Evolutionary conservation across 495 filamentous ascomycete species (phyloP), one percentile per base, ranked within the genome.

Genomic region (Penicillium cosmopolitanum): DNA sequence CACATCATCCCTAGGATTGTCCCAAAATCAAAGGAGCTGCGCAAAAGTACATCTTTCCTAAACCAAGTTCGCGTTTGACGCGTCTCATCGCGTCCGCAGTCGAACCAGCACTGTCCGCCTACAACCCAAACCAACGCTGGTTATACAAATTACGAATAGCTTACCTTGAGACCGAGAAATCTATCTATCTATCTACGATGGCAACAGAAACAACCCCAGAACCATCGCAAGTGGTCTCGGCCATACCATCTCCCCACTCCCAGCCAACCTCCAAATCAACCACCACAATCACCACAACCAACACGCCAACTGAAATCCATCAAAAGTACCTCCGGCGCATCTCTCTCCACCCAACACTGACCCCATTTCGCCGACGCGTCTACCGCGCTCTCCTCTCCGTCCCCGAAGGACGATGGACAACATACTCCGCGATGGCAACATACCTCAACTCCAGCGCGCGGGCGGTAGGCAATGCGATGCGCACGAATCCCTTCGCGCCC

Each of bases 391-490:
- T 93, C 7, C 82, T 83, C 57, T 85, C 89, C 64, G 87, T 94
- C 52, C 90, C 91, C 0, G 67, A 72, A 5, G 91, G 91, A 13
- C 77, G 76, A 53, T 86, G 91, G 68, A 87, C 86, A 11, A 89
- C 89, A 3, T 94, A 96, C 78, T 85, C 83, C 16, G 81, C 87
- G 2, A 73, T 96, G 33, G 83, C 91, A 1, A 76, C 80, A 23
- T 80, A 87, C 21, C 80, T 95, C 2, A 67, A 74, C 13, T 89
- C 88, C 4, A 91, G 88, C 10, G 87, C 92, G 25, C 81, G 92
- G 2, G 92, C 92, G 2, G 87, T 96, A 3, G 92, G 92, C 11
- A 90, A 87, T 57, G 91, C 91, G 0, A 83, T 91, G 67, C 81
- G 90, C 19, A 80, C 77, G 15, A 91, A 90, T 61, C 88, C 87